Evolutionary conservation across 768 basidiomycete genomes (phyloP), one percentile per base, ranked within the genome.

Genomic region (Ramaria rubella): DNA sequence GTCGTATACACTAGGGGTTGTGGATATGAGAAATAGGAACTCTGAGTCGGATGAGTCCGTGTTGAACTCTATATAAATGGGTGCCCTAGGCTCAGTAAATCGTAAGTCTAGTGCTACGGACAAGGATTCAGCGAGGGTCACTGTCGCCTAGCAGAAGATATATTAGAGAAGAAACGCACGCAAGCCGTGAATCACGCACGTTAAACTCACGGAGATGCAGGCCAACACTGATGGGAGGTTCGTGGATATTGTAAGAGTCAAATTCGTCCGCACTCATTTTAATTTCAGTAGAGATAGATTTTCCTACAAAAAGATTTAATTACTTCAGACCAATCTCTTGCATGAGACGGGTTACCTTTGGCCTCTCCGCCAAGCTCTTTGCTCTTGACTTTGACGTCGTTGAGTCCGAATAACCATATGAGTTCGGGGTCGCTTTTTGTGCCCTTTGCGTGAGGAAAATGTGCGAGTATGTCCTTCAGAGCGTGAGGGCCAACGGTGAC

Each of bases 201-300:
- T 83, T 89, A 70, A 93, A 90, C 71, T 93, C 90, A 34, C 86
- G 81, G 27, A 93, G 70, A 69, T 91, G 90, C 62, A 92, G 90
- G 1, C 82, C 83, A 51, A 93, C 79, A 3, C 80, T 83, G 30
- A 79, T 79, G 1, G 90, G 86, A 17, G 79, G 70, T 9, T 76
- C 70, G 62, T 75, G 76, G 11, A 91, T 72, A 45, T 87, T 80
- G 64, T 91, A 93, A 6, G 77, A 70, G 51, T 92, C 89, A 60
- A 93, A 93, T 63, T 92, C 91, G 38, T 88, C 86, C 1, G 79
- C 79, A 56, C 83, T 86, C 51, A 93, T 83, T 1, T 78, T 78
- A 48, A 92, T 74, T 67, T 91, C 88, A 1, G 90, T 92, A 4
- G 85, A 77, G 15, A 91, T 73, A 55, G 76, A 75, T 63, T 73